Percentiles rank a stretch among this genome's conserved stretches.
phyloP scores from a whole-genome alignment of 495 filamentous ascomycete genomes.

The Xylaria intraflava region DNA sequence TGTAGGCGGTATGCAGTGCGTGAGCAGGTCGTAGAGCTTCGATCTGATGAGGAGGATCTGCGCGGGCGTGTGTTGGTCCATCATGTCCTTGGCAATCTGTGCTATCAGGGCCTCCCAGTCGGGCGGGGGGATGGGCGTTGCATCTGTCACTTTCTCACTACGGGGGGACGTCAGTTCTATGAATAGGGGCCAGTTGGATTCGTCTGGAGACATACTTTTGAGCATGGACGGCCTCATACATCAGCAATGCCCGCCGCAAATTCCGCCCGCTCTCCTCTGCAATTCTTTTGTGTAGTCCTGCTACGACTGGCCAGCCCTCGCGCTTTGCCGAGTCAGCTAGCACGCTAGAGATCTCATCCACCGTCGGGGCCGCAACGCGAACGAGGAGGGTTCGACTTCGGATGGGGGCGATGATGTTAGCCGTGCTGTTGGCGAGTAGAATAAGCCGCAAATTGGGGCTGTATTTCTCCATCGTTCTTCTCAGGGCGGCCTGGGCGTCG shows the following conservation, averaged over 20 bases:
- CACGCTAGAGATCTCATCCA: constrained; percentile 73
- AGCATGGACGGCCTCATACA: constrained; percentile 94
- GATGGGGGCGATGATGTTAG: constrained; percentile 97
- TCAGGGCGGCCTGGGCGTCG: constrained; percentile 91
- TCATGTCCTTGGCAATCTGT: constrained; percentile 83
- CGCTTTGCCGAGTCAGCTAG: constrained; percentile 65
- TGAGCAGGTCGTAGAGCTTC: constrained; percentile 90
- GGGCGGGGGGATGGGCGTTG: constrained; percentile 81
- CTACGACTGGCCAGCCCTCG: constrained; percentile 66
- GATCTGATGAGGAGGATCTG: constrained; percentile 79
- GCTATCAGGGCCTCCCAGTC: constrained; percentile 91
- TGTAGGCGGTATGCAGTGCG: constrained; percentile 92
- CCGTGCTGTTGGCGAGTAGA: constrained; percentile 85
- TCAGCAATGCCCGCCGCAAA: constrained; percentile 78
- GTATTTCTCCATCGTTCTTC: constrained; percentile 99
- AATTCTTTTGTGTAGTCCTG: constrained; percentile 71
- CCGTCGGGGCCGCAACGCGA: constrained; percentile 82
- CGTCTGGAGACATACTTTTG: constrained; percentile 63
- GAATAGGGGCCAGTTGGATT: neutral
- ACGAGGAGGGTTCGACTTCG: constrained; percentile 82
- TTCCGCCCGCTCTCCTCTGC: constrained; percentile 90
- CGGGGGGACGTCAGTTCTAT: constrained; percentile 12
- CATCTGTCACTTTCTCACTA: constrained; percentile 87
- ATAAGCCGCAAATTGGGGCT: constrained; percentile 89
- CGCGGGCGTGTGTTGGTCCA: constrained; percentile 82